Base-by-base conservation (phyloP, 2,329 filamentous ascomycete species). In the Tolypocladium nubicola region DNA sequence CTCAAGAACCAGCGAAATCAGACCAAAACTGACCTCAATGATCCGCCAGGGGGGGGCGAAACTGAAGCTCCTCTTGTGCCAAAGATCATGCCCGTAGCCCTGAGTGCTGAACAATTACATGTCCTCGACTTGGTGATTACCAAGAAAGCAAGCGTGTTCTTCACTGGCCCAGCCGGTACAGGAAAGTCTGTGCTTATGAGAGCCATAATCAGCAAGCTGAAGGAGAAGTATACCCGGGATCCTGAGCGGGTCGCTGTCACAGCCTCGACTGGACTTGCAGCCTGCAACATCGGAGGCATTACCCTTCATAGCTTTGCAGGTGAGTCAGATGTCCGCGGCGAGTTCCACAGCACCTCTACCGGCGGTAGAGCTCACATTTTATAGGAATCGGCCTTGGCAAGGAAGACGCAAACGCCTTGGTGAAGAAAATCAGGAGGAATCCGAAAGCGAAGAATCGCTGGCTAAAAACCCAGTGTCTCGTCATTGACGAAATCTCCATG, bases 401-500 rank as follows among this genome's bases (percentile, higher is more conserved):
- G 71, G 94, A 97, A 65, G 81, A 89, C 43, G 88, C 86, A 4
- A 81, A 84, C 19, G 83, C 87, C 38, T 78, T 99, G 30, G 83
- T 97, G 54, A 94, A 89, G 71, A 99, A 97, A 79, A 90, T 99
- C 64, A 87, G 89, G 64, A 83, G 85, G 58, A 97, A 97, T 63
- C 79, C 82, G 21, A 97, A 97, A 69, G 90, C 91, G 26, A 93
- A 89, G 68, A 87, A 85, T 61, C 83, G 93, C 45, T 99, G 95
- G 95, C 75, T 95, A 62, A 84, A 85, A 57, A 96, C 91, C 0
- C 96, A 92, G 67, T 84, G 90, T 14, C 80, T 99, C 30, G 81
- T 99, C 63, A 83, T 99, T 65, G 94, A 99, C 71, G 94, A 99
- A 70, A 86, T 99, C 4, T 97, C 94, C 14, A 99, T 99, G 95